Conservation (phyloP, 2,329 filamentous ascomycete genomes). For the Pseudogymnoascus sp. region DNA sequence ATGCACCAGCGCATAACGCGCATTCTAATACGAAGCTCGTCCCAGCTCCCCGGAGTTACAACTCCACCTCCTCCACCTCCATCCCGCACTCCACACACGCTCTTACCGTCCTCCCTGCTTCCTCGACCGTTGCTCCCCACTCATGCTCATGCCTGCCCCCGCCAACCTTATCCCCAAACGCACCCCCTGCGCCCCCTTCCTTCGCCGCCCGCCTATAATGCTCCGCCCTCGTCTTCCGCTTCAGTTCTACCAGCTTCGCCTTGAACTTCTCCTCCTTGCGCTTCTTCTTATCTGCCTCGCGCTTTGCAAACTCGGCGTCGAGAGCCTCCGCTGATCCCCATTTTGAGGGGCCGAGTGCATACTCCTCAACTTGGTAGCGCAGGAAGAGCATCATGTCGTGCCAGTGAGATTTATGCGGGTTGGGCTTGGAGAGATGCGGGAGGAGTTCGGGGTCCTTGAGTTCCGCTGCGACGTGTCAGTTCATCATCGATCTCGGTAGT, state of each 20-base stretch:
- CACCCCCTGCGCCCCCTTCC: conserved; percentile 37
- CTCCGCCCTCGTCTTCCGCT: conserved; percentile 87
- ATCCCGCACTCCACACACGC: conserved; percentile 68
- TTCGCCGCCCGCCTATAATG: conserved; percentile 69
- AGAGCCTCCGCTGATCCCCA: conserved; percentile 84
- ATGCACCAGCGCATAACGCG: neutral
- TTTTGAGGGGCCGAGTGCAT: conserved; percentile 72
- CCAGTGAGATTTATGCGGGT: conserved; percentile 93
- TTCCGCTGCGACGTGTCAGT: conserved; percentile 51
- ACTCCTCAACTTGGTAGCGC: conserved; percentile 87
- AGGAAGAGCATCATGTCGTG: conserved; percentile 98
- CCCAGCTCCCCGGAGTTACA: conserved; percentile 12
- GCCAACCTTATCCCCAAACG: conserved; percentile 71
- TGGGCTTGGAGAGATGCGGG: conserved; percentile 80
- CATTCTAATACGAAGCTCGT: neutral
- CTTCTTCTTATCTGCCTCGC: conserved; percentile 71
- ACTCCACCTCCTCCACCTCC: conserved; percentile 62
- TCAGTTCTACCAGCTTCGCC: conserved; percentile 77
- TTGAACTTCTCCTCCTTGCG: conserved; percentile 89
- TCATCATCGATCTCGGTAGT: neutral
- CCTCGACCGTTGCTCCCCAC: conserved; percentile 65
- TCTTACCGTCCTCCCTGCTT: conserved; percentile 70
- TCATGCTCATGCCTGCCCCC: conserved; percentile 77
- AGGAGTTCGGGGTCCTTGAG: conserved; percentile 81
- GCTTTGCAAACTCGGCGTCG: conserved; percentile 78